phyloP scores from a whole-genome alignment of 2,329 filamentous ascomycete genomes.

The Ophiognomonia clavigignenti-juglandacearum region DNA sequence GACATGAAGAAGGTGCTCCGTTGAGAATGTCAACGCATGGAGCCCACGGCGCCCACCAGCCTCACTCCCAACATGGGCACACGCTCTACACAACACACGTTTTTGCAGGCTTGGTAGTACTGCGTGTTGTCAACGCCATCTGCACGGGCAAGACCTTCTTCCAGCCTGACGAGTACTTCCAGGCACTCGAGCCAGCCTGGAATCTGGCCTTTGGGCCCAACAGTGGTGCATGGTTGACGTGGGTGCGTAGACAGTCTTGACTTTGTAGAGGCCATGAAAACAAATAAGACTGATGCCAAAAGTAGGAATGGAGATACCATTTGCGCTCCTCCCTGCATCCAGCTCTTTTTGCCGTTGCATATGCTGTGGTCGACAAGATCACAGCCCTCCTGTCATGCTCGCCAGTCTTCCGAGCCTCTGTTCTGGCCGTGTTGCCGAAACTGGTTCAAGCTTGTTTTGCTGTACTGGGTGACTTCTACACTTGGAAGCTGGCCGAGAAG shows the following conservation, averaged over 20 bases:
- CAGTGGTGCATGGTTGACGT: slow-evolving; percentile 89
- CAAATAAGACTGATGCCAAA: background rate
- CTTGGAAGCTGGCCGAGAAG: slow-evolving; percentile 73
- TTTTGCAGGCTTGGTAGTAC: slow-evolving; percentile 47
- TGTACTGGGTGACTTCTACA: slow-evolving; percentile 77
- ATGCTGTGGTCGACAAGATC: slow-evolving; percentile 56
- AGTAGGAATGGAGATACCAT: slow-evolving; percentile 85
- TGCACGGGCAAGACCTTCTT: slow-evolving; percentile 77
- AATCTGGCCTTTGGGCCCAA: slow-evolving; percentile 71
- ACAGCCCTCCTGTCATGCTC: slow-evolving; percentile 50
- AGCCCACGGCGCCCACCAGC: slow-evolving; percentile 9
- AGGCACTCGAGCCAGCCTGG: slow-evolving; percentile 94
- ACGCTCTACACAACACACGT: slow-evolving; percentile 22
- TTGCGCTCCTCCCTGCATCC: slow-evolving; percentile 90
- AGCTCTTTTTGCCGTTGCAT: slow-evolving; percentile 74
- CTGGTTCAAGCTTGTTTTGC: slow-evolving; percentile 73
- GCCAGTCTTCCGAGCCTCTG: slow-evolving; percentile 52
- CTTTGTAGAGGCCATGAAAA: slow-evolving; percentile 7
- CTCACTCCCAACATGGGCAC: slow-evolving; percentile 14
- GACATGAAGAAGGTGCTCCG: background rate
- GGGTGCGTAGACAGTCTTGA: slow-evolving; percentile 55
- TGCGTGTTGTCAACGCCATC: slow-evolving; percentile 77
- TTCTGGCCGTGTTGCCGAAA: slow-evolving; percentile 70
- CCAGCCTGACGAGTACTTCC: slow-evolving; percentile 97
- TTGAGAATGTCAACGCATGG: slow-evolving; percentile 10